These are phyloP conservation scores for Phalaenopsis aphrodite DNA, from an alignment of 106 monocot species.

Conservation along the genomic window DNA sequence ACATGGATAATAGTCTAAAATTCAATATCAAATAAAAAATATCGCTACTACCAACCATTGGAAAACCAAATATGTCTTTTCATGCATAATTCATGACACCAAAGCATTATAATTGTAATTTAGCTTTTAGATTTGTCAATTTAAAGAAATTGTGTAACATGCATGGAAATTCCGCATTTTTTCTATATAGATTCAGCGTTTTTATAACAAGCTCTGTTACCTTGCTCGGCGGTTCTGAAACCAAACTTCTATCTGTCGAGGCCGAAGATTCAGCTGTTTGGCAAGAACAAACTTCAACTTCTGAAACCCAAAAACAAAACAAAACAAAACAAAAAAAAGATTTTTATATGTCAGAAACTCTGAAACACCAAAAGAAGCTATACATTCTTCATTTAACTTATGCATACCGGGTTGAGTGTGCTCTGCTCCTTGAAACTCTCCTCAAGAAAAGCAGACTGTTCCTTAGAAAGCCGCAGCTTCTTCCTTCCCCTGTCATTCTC, in stretches of 20 bases:
- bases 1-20: too few relatives aligned
- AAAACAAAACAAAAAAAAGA: not conserved
- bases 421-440: conserved; percentile 26
- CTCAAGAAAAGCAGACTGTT: conserved; percentile 69
- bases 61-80: too few relatives aligned
- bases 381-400: not conserved
- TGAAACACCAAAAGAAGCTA: not conserved
- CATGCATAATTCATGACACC: too few relatives aligned
- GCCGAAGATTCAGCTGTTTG: conserved; percentile 59
- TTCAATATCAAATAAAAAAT: too few relatives aligned
- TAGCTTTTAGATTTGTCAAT: too few relatives aligned
- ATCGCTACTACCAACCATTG: too few relatives aligned
- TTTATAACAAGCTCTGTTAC: conserved; percentile 10
- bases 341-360: not conserved
- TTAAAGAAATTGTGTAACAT: too few relatives aligned
- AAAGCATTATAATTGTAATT: too few relatives aligned
- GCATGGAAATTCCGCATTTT: too few relatives aligned
- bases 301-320: conserved; percentile 21
- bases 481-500: conserved; percentile 36
- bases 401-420: conserved; percentile 67
- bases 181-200: too few relatives aligned
- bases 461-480: conserved; percentile 80
- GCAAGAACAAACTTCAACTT: conserved; percentile 62
- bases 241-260: conserved; percentile 67
- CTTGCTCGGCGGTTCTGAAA: conserved; percentile 73